Conservation (phyloP, 2,329 filamentous ascomycete species). For the Pseudogymnoascus sp. region DNA sequence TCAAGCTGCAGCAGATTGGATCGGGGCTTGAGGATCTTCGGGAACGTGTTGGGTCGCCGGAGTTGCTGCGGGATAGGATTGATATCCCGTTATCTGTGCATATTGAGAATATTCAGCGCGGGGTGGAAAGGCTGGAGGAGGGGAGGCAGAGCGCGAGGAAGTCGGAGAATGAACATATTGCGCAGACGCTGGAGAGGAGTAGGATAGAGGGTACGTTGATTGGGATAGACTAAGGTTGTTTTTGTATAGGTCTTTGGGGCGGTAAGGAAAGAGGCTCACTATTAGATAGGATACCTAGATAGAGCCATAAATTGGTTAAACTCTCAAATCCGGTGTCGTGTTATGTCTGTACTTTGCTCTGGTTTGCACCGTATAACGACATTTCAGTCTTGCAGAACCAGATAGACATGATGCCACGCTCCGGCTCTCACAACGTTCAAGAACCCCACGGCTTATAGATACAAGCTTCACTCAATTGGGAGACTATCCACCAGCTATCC, state of each 20-base stretch:
- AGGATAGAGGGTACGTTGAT: slow-evolving; percentile 34
- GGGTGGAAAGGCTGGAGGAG: slow-evolving; percentile 64
- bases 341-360: neutral
- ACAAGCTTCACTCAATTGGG: slow-evolving; percentile 9
- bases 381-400: neutral
- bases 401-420: neutral
- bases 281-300: neutral
- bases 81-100: slow-evolving; percentile 64
- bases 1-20: slow-evolving; percentile 69
- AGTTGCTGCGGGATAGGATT: slow-evolving; percentile 46
- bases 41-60: slow-evolving; percentile 63
- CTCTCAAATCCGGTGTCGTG: neutral
- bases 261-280: neutral
- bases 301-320: neutral
- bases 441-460: neutral
- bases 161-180: slow-evolving; percentile 53
- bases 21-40: slow-evolving; percentile 64
- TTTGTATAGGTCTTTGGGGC: neutral
- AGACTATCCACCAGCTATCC: slow-evolving; percentile 8
- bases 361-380: neutral
- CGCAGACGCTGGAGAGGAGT: slow-evolving; percentile 45
- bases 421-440: neutral
- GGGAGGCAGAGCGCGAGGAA: slow-evolving; percentile 54
- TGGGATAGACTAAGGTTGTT: slow-evolving; percentile 5
- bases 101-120: slow-evolving; percentile 66